Evolutionary conservation across 2,329 filamentous ascomycete genomes (phyloP).

Genomic region (Ciborinia camelliae): DNA sequence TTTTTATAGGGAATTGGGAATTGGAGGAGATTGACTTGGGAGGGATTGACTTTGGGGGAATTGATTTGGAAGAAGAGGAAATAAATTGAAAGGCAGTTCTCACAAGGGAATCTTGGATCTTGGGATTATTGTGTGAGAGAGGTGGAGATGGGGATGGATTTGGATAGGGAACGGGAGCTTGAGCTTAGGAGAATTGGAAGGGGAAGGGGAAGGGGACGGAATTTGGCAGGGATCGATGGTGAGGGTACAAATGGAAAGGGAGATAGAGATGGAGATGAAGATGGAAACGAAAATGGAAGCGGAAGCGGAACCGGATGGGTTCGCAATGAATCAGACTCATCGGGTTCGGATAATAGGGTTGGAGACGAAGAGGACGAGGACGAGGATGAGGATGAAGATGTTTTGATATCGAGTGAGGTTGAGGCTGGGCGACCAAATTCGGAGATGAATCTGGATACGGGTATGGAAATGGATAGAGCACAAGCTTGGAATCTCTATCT

Average conservation of each 20-base stretch:
- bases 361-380: not conserved
- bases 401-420: not conserved
- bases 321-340: not conserved
- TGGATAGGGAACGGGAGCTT: not conserved
- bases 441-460: not conserved
- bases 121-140: not conserved
- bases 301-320: not conserved
- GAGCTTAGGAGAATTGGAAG: too few species aligned
- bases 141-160: not conserved
- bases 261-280: not conserved
- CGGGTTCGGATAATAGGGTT: not conserved
- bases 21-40: too few species aligned
- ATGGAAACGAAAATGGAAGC: not conserved
- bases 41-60: too few species aligned
- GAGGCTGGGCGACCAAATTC: not conserved
- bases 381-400: too few species aligned
- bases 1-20: too few species aligned
- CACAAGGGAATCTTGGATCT: not conserved
- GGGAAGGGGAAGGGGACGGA: not conserved
- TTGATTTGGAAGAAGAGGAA: not conserved
- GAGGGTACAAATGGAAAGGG: not conserved
- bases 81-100: too few species aligned
- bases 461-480: conserved; percentile 23
- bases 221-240: conserved; percentile 9
- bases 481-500: conserved; percentile 46